Base-by-base conservation (phyloP, 2,329 filamentous ascomycete genomes). In the Stagonosporopsis cucurbitacearum region DNA sequence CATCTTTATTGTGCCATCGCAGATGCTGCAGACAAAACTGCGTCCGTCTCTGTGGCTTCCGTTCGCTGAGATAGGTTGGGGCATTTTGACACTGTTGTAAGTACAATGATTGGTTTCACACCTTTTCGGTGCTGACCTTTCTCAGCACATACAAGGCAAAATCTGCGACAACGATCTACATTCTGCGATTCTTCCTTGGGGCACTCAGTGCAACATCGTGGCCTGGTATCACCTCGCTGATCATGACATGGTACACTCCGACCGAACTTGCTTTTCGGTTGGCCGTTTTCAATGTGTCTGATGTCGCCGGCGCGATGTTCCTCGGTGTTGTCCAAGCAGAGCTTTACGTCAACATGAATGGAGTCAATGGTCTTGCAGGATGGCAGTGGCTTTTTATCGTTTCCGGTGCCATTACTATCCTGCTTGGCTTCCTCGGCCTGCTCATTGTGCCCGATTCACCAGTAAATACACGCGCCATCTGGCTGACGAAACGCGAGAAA, bases 21-120 rank as follows among this genome's bases (percentile, higher is more conserved):
- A 58, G 32, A 57, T 59, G 35, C 48, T 62, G 6, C 57, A 55
- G 40, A 62, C 50, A 3, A 55, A 54, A 25, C 30, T 58, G 15
- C 43, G 53, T 2, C 41, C 45, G 6, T 54, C 44, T 11, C 6
- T 36, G 5, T 46, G 44, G 44, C 45, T 50, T 6, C 28, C 35
- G n/a, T 48, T 39, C 8, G 36, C 43, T 20, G 57, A 53, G 22
- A 50, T 57, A 2, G 30, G 15, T 4, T 52, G 46, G 48, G 48
- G 53, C 2, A 41, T 57, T 26, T 19, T 59, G 8, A 54, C 42
- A 6, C 17, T 54, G n/a, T 50, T 58, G 50, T 53, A 13, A 50
- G 50, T 36, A n/a, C 9, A n/a, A 13, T 12, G 6, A 4, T 28
- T 7, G 8, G 20, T 3, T 4, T 30, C 1, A 3, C 7, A 2